Base-by-base conservation (phyloP, 2,329 filamentous ascomycete genomes). In the Hymenoscyphus scutula region DNA sequence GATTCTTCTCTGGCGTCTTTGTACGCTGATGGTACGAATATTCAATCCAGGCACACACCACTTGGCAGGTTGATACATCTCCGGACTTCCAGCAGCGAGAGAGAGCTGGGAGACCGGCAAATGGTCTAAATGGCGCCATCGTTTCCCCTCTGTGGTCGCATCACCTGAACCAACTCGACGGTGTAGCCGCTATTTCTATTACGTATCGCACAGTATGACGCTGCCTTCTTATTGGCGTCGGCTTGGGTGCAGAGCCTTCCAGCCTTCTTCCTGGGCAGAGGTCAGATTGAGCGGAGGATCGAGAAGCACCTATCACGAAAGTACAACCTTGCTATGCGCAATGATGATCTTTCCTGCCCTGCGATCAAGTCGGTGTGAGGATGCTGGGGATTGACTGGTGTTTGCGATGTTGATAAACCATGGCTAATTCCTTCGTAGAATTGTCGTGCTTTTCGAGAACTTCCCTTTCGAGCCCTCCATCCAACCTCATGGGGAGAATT, bases 161-260 rank as follows among this genome's bases (percentile, higher is more conserved):
- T 54, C 51, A 54, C 51, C 51, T 48, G 51, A 32, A 54, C 51
- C 15, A 54, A 32, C 7, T 19, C 25, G 25, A 54, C 53, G 27
- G 53, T 32, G 53, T 30, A 54, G 53, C 53, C 53, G 11, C 53
- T 51, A n/a, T 30, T 54, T 54, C 53, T 4, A 54, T 54, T 54
- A 54, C 53, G 53, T 54, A 32, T 54, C 25, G 53, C 25, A 54
- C 32, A 27, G 27, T 7, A 29, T n/a, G 29, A 30, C n/a, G 53
- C 53, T 32, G n/a, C 53, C 1, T 54, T 32, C 25, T 54, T 19
- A 54, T 54, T 54, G 45, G 45, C 45, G 45, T 51, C 53, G 30
- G 1, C 53, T 29, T 17, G 53, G 8, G 25, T 29, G 51, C 51
- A 29, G 23, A 53, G 51, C 51, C 17, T 27, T 48, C 19, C 53